phyloP scores from a whole-genome alignment of 208 protist genomes.

The Sergeia podlipaevii region DNA sequence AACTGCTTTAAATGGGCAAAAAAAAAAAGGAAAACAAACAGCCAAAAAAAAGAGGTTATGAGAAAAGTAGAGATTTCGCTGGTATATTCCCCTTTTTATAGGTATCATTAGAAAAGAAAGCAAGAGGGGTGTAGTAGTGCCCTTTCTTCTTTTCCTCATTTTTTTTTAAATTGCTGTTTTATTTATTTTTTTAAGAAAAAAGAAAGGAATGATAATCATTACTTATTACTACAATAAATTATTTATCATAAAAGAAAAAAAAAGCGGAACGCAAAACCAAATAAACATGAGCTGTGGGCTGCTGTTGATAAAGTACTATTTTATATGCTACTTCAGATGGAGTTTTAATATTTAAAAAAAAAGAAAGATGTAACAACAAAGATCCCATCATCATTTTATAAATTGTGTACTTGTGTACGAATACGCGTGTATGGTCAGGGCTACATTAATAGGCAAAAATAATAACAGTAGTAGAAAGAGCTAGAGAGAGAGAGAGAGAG shows the following conservation, averaged over 20 bases:
- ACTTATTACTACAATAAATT: neutral
- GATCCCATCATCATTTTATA: no score
- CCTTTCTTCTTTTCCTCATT: neutral
- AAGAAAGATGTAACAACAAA: slow-evolving; percentile 1
- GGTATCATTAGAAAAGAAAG: neutral
- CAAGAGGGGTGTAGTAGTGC: neutral
- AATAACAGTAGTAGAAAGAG: neutral
- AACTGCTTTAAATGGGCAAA: neutral
- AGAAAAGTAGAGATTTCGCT: neutral
- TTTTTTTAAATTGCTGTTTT: slow-evolving; percentile 6
- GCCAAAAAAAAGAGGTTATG: neutral
- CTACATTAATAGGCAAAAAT: neutral
- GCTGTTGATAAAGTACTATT: slow-evolving; percentile 3
- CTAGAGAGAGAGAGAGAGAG: neutral
- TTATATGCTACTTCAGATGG: no score
- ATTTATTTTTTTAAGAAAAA: neutral
- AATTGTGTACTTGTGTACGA: no score
- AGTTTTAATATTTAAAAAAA: neutral
- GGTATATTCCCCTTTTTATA: neutral
- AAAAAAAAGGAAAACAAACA: slow-evolving; percentile 5
- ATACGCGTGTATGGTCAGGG: no score
- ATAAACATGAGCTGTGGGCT: no score
- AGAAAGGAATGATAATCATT: slow-evolving; percentile 13
- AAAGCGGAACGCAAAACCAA: neutral
- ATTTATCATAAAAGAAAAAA: slow-evolving; percentile 9